Evolutionary conservation across 306 rosid species (phyloP), one percentile per base, ranked within the genome.

Genomic region (Cercis canadensis): DNA sequence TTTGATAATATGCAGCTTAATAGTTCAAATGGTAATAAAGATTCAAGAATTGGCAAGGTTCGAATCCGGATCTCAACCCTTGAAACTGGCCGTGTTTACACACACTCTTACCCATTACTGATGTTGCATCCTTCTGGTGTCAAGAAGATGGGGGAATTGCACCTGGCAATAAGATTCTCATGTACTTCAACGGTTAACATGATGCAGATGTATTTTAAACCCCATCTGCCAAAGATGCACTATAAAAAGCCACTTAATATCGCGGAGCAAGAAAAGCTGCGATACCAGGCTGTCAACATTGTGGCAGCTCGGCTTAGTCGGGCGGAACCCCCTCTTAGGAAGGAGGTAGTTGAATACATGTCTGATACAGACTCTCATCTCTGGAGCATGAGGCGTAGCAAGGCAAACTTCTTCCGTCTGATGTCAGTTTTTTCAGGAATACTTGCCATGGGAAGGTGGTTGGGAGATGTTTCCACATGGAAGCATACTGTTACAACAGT

Each of bases 361-460:
- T 91, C 96, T 40, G 96, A 95, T 71, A 57, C 87, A 15, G 85
- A 95, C 19, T 81, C 97, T 70, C 96, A 95, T 76, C 80, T 87
- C 14, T 95, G 95, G 95, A 91, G 99, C 83, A 91, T 87, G 96
- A 81, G 99, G 62, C 87, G 95, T 1, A 95, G 97, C 91, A 95
- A 95, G 85, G 99, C 99, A 0, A 95, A 95, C 83, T 87, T 95
- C 73, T 81, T 76, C 79, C 84, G 97, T 36, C 47, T 95, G 11
- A 81, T 74, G 81, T 4, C 77, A 0, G 85, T 95, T 18, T 86
- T 89, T 40, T 78, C 88, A 0, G 92, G 96, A 40, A 12, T 95
- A 29, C 0, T 78, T 4, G 66, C 83, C 0, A 44, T 87, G 7
- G 96, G 82, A 69, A 82, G 49, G 46, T 91, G 99, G 99, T 74